Conservation (phyloP, 768 basidiomycete species). For the Pleurotus ostreatus region DNA sequence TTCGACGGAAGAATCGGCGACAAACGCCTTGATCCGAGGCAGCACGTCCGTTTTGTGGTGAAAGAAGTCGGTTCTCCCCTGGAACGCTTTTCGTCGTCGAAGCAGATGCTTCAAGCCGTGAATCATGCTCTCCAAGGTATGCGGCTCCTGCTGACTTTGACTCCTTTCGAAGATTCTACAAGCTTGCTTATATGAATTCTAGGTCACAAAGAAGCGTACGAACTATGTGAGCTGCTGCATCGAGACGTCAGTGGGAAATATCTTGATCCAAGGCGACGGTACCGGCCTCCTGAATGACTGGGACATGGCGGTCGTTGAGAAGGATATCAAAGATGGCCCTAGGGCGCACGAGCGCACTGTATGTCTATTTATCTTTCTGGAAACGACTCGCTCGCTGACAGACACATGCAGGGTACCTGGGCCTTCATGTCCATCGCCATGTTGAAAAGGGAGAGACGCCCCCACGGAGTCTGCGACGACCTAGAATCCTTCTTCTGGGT, state of each 20-base stretch:
- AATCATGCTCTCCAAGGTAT: neutral
- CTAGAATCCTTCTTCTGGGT: conserved; percentile 17
- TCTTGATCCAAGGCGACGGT: conserved; percentile 5
- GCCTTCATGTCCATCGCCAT: conserved; percentile 15
- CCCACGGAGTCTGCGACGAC: conserved; percentile 13
- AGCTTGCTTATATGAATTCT: too few relatives aligned
- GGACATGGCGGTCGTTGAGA: conserved; percentile 1
- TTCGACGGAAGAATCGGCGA: too few relatives aligned
- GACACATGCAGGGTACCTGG: conserved; percentile 12
- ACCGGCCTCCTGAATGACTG: conserved; percentile 8
- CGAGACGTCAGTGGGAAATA: conserved; percentile 11
- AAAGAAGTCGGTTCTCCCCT: neutral
- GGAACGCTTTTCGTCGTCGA: neutral
- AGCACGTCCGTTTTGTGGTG: neutral
- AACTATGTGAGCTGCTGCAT: conserved; percentile 2
- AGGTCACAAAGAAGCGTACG: conserved; percentile 7
- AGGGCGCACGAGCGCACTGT: conserved; percentile 6
- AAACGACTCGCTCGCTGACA: too few relatives aligned
- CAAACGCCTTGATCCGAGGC: neutral
- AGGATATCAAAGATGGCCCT: neutral
- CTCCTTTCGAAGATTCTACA: too few relatives aligned
- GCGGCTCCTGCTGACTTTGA: neutral
- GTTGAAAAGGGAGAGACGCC: neutral
- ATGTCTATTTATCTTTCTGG: neutral
- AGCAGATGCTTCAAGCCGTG: neutral